Evolutionary conservation across 768 basidiomycete genomes (phyloP), one percentile per base, ranked within the genome.

Genomic region (Astraeus odoratus): DNA sequence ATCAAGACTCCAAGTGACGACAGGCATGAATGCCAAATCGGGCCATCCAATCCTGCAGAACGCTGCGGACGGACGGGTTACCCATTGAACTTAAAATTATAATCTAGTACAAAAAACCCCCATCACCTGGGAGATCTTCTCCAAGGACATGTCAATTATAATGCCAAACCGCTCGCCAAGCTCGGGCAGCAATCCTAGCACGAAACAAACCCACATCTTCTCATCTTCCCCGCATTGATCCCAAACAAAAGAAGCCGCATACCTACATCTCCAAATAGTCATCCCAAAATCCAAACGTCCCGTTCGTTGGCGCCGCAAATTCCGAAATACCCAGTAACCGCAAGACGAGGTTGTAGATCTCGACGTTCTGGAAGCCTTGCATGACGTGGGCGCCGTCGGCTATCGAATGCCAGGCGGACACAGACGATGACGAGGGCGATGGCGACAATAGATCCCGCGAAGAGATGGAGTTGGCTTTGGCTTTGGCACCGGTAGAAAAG

Each of bases 211-310:
- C 27, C 6, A 29, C 13, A 13, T 13, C 13, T 13, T 13, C 27
- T 13, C 27, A 29, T 29, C 7, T 13, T 31, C 12, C 10, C n/a
- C 30, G n/a, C 10, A 31, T 10, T 12, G n/a, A n/a, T n/a, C 4
- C 30, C n/a, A 10, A 31, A 31, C 5, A 31, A 4, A 4, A 10
- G 13, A 29, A 13, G 30, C 30, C 30, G 12, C 4, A 31, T 5
- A 18, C 8, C 19, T 41, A 61, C 8, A 42, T 1, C 23, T 54
- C 55, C 4, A 92, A 68, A 61, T 85, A 91, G 51, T 70, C 69
- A 58, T 91, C 79, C 92, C 92, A 95, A 64, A 93, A 94, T 9
- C 83, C 81, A 23, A 44, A 43, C 2, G 89, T 90, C 23, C 90
- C 91, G 53, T 94, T 94, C 37, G 74, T 89, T 15, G 60, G 54